Evolutionary conservation across 495 filamentous ascomycete species (phyloP).

Genomic region (Penicillium ochrochloron): DNA sequence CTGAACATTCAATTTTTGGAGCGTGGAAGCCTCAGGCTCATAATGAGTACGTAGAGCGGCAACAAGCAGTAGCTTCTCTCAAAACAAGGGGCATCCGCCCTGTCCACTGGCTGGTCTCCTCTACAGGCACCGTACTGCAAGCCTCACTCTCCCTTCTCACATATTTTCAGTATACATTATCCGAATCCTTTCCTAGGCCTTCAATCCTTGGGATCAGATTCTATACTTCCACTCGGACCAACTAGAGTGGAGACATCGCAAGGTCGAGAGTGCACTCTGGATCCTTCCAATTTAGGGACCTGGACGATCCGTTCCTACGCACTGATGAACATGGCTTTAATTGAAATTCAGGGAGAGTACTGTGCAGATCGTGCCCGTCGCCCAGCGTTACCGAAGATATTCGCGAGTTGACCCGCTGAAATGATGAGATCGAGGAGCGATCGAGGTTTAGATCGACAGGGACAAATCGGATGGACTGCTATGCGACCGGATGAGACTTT

Average conservation of each 20-base stretch:
- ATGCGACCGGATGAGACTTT: constrained; percentile 4
- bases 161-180: not conserved
- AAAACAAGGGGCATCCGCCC: not conserved
- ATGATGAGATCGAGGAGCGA: not conserved
- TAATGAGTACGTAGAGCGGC: too few relatives aligned
- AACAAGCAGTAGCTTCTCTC: not conserved
- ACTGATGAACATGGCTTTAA: not conserved
- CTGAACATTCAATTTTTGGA: not conserved
- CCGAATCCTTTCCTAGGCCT: not conserved
- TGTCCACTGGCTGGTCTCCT: not conserved
- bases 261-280: not conserved
- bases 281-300: constrained; percentile 6
- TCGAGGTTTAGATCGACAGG: constrained; percentile 12
- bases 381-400: constrained; percentile 21
- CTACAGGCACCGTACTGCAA: not conserved
- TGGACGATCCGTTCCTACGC: constrained; percentile 21
- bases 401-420: not conserved
- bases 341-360: not conserved
- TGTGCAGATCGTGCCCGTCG: constrained; percentile 22
- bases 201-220: not conserved
- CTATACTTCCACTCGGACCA: not conserved
- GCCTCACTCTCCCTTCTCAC: not conserved
- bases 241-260: not conserved
- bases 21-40: too few relatives aligned
- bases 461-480: not conserved